Percentiles rank a stretch among this genome's conserved stretches.
Conservation (phyloP, 108 stramenopile species). For the Schizochytrium sp. region DNA sequence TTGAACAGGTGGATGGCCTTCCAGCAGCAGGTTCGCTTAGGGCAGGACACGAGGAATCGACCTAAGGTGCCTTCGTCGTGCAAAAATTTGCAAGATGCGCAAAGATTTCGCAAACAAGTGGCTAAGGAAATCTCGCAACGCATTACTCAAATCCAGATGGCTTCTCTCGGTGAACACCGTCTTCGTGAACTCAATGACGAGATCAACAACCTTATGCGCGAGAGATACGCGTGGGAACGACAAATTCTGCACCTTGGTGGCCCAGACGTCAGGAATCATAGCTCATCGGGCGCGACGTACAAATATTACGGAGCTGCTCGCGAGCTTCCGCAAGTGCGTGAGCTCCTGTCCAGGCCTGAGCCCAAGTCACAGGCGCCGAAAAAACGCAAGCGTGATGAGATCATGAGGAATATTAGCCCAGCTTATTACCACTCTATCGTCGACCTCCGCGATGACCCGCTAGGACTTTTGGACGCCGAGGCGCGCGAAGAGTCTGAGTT, state of each 20-base stretch:
- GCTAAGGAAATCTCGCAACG: slow-evolving; percentile 81
- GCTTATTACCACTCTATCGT: slow-evolving; percentile 93
- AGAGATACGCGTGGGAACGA: slow-evolving; percentile 93
- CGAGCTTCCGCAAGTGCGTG: slow-evolving; percentile 91
- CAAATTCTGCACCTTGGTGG: slow-evolving; percentile 89
- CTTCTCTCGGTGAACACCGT: slow-evolving; percentile 91
- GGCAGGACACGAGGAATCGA: background rate
- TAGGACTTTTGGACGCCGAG: slow-evolving; percentile 32
- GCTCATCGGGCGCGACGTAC: slow-evolving; percentile 85
- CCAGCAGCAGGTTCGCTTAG: slow-evolving; percentile 61
- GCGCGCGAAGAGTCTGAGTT: background rate
- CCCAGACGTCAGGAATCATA: slow-evolving; percentile 79
- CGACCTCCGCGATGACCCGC: slow-evolving; percentile 76
- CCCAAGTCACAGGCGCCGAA: slow-evolving; percentile 72
- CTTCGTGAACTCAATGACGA: slow-evolving; percentile 96
- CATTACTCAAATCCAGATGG: slow-evolving; percentile 90
- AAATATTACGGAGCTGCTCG: slow-evolving; percentile 94
- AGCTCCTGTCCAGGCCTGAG: slow-evolving; percentile 82
- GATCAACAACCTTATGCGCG: slow-evolving; percentile 93
- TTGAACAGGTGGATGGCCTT: slow-evolving; percentile 65
- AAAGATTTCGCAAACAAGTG: background rate
- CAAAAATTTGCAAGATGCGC: slow-evolving; percentile 52
- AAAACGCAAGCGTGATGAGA: slow-evolving; percentile 81
- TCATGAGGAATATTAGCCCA: slow-evolving; percentile 85
- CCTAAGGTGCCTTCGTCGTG: background rate